These are phyloP conservation scores for Penicillium bialowiezense DNA, from an alignment of 495 filamentous ascomycete genomes.

Conservation along the genomic window DNA sequence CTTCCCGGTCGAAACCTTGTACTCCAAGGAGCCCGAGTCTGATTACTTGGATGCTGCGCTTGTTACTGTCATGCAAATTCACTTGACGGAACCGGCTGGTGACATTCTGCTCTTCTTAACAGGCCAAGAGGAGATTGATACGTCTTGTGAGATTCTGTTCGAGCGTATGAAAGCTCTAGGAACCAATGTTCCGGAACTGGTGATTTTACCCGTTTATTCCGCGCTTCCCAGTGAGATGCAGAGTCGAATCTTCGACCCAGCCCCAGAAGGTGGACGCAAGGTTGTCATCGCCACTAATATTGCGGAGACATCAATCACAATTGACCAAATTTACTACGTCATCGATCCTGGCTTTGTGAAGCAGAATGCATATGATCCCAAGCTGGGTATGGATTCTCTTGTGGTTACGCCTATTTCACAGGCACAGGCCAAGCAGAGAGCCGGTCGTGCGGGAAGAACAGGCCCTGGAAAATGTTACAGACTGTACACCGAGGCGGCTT, in stretches of 20 bases:
- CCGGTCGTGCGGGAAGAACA: conserved; percentile 89
- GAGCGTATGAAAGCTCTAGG: conserved; percentile 97
- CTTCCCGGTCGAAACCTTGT: conserved; percentile 92
- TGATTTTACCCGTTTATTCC: conserved; percentile 93
- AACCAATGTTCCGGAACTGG: conserved; percentile 82
- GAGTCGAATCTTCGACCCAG: conserved; percentile 89
- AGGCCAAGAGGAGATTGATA: conserved; percentile 97
- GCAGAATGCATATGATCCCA: conserved; percentile 94
- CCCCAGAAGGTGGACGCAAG: conserved; percentile 84
- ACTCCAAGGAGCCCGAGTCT: conserved; percentile 87
- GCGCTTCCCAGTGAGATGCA: conserved; percentile 92
- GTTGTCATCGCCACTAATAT: conserved; percentile 99
- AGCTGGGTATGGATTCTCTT: conserved; percentile 95
- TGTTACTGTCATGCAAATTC: conserved; percentile 96
- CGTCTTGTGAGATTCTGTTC: conserved; percentile 82
- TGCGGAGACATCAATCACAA: conserved; percentile 95
- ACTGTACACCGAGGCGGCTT: conserved; percentile 93
- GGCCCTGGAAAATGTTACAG: conserved; percentile 96
- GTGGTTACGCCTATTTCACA: conserved; percentile 95
- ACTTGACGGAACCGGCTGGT: conserved; percentile 83
- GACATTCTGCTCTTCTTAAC: conserved; percentile 97
- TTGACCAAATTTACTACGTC: conserved; percentile 96
- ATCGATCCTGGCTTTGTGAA: conserved; percentile 97
- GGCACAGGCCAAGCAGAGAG: conserved; percentile 92
- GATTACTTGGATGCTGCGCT: conserved; percentile 97